Evolutionary conservation across 768 basidiomycete species (phyloP).

Genomic region (Chalciporus pseudorubinellus): DNA sequence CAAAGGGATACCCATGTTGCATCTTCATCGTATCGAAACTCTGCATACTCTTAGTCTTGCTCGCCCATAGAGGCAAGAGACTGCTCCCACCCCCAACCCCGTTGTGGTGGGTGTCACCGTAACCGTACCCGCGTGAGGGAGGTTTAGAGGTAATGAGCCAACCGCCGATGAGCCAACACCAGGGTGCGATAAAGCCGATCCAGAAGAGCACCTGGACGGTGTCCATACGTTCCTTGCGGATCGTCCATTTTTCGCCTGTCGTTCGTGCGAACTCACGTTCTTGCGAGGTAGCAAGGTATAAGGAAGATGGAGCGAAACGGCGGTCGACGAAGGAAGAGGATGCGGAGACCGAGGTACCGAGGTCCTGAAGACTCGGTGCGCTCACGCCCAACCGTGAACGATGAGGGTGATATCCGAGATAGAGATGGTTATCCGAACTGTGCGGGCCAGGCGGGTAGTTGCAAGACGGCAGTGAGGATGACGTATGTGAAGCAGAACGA

Average conservation of each 20-base stretch:
- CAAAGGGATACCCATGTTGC: conserved; percentile 56
- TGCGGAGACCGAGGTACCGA: conserved; percentile 30
- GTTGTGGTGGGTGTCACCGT: conserved; percentile 17
- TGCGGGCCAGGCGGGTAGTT: conserved; percentile 17
- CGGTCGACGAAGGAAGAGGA: conserved; percentile 53
- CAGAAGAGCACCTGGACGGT: conserved; percentile 66
- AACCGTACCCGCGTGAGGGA: conserved; percentile 12
- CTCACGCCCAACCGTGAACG: conserved; percentile 15
- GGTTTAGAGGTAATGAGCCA: conserved; percentile 49
- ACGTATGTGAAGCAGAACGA: conserved; percentile 17
- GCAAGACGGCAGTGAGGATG: conserved; percentile 27
- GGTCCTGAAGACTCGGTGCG: conserved; percentile 29
- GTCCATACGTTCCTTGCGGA: conserved; percentile 14
- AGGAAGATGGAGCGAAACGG: conserved; percentile 46
- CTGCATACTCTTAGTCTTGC: conserved; percentile 41
- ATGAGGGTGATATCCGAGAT: conserved; percentile 11
- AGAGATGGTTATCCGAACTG: conserved; percentile 18
- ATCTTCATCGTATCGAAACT: conserved; percentile 44
- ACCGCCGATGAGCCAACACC: conserved; percentile 75
- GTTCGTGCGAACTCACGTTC: conserved; percentile 31
- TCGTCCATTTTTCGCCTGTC: conserved; percentile 12
- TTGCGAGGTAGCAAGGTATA: conserved; percentile 35
- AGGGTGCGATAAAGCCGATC: conserved; percentile 69
- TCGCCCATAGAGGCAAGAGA: conserved; percentile 31
- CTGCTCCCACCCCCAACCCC: conserved; percentile 42